phyloP scores from a whole-genome alignment of 2,329 filamentous ascomycete genomes.

The Colletotrichum tropicale region DNA sequence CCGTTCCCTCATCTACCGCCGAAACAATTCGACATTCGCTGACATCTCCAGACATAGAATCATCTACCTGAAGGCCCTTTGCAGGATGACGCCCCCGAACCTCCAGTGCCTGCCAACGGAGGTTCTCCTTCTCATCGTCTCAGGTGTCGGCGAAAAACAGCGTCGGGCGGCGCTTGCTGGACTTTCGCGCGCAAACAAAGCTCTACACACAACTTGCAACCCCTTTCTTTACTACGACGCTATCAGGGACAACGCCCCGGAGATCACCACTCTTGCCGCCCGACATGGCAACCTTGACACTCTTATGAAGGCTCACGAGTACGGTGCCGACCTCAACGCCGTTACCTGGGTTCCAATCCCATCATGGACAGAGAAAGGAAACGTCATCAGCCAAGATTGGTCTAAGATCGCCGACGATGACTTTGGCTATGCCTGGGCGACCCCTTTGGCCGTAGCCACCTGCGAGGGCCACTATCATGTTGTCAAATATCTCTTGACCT shows the following conservation, averaged over 20 bases:
- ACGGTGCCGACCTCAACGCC: background rate
- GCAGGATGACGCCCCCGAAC: background rate
- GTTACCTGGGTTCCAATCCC: background rate
- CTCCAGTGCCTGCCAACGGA: background rate
- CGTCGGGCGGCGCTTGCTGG: background rate
- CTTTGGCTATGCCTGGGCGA: background rate
- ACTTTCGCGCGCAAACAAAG: background rate
- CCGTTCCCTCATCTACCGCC: background rate
- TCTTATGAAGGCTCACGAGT: background rate
- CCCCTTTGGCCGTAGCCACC: rapidly evolving
- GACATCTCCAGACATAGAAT: background rate
- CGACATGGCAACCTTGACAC: background rate
- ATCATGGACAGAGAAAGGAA: too few species aligned
- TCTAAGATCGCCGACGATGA: background rate
- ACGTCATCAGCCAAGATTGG: too few species aligned
- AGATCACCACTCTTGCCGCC: background rate
- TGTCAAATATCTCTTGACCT: rapidly evolving
- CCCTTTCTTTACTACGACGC: rapidly evolving
- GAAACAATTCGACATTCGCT: background rate
- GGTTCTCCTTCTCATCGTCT: background rate
- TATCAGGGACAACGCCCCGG: rapidly evolving
- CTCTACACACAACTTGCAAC: rapidly evolving
- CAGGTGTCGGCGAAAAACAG: rapidly evolving
- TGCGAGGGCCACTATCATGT: background rate
- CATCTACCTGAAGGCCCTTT: background rate